phyloP scores from a whole-genome alignment of 148 eudicot species.

The Chenopodium formosanum region DNA sequence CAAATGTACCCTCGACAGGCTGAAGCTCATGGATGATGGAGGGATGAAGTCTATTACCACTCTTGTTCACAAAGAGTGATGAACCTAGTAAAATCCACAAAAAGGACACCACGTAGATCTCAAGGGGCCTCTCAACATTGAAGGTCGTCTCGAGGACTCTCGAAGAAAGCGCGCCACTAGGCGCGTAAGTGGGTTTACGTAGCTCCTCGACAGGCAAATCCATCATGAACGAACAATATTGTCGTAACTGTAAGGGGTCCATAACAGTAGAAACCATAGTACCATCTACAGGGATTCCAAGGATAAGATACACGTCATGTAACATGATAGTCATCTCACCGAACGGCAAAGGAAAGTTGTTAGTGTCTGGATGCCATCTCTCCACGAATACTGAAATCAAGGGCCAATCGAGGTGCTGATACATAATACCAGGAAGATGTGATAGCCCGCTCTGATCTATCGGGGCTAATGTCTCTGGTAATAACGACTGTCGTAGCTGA shows the following conservation, averaged over 20 bases:
- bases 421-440: neutral
- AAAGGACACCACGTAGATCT: neutral
- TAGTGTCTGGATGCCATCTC: neutral
- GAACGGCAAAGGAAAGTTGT: neutral
- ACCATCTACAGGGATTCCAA: neutral
- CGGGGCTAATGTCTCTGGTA: no score
- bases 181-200: no score
- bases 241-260: no score
- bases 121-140: neutral
- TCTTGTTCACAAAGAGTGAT: neutral
- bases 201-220: neutral
- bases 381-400: conserved; percentile 23
- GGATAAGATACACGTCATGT: neutral
- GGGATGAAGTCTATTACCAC: neutral
- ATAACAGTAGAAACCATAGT: neutral
- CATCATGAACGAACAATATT: neutral
- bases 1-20: neutral
- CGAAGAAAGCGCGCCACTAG: neutral
- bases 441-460: neutral
- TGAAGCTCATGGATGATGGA: neutral
- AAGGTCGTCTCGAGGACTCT: neutral
- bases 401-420: conserved; percentile 11
- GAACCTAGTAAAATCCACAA: neutral
- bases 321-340: conserved; percentile 6
- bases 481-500: no score